A percentile compares a stretch with the other conserved stretches of the same genome.
These are phyloP conservation scores for Comarum palustre DNA, from an alignment of 306 rosid genomes.

Conservation along the genomic window DNA sequence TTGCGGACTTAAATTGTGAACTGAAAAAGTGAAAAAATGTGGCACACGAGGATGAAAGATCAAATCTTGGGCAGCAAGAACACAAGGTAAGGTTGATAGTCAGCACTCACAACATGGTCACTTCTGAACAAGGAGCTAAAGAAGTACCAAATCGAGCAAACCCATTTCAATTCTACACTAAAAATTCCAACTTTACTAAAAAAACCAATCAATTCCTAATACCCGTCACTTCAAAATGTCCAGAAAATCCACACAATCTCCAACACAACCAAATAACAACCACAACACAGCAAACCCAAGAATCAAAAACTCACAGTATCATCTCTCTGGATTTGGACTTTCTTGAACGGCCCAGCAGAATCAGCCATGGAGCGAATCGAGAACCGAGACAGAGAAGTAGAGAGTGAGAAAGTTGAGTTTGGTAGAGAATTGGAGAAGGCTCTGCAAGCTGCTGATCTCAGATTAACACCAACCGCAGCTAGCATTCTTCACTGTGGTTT, in stretches of 20 bases:
- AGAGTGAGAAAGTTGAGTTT: slow-evolving; percentile 22
- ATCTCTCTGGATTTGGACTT: slow-evolving; percentile 73
- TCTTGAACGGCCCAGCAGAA: slow-evolving; percentile 62
- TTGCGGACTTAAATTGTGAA: neutral
- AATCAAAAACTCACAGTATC: slow-evolving; percentile 50
- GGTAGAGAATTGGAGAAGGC: slow-evolving; percentile 24
- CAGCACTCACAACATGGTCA: neutral
- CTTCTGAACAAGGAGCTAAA: neutral
- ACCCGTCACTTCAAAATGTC: neutral
- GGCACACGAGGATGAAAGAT: neutral
- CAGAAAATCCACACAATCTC: neutral
- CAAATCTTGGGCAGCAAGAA: neutral
- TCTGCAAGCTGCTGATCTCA: slow-evolving; percentile 36
- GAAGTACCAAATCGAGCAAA: neutral
- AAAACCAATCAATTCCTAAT: neutral
- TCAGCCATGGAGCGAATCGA: slow-evolving; percentile 75
- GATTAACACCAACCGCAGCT: slow-evolving; percentile 3
- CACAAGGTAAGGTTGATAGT: neutral
- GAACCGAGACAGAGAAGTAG: slow-evolving; percentile 37
- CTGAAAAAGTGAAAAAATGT: neutral
- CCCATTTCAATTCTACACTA: neutral
- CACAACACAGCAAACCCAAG: neutral
- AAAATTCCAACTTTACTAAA: neutral
- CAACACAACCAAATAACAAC: neutral
- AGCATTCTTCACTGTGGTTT: slow-evolving; percentile 25